These are phyloP conservation scores for Penicillium sp. DNA, from an alignment of 2,329 filamentous ascomycete species.

Conservation along the genomic window DNA sequence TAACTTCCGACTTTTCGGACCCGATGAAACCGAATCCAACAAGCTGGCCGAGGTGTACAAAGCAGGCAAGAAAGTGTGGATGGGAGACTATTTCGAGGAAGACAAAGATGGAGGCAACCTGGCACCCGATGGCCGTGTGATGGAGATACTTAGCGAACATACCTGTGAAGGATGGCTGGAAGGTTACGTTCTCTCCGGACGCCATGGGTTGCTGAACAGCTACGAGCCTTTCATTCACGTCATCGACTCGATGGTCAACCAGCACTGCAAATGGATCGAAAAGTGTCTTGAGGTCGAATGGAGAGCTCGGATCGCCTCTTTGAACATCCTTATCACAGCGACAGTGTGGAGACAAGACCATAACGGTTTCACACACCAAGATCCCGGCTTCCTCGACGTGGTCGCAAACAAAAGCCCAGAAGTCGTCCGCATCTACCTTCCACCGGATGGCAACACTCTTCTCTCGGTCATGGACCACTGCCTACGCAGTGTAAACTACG, in stretches of 20 bases:
- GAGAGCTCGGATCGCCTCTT: conserved; percentile 70
- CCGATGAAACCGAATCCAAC: conserved; percentile 80
- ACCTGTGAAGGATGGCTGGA: conserved; percentile 80
- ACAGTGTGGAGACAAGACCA: conserved; percentile 83
- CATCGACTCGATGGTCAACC: conserved; percentile 83
- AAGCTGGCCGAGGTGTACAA: conserved; percentile 73
- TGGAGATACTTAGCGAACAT: conserved; percentile 84
- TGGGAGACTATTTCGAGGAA: conserved; percentile 76
- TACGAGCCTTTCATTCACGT: conserved; percentile 84
- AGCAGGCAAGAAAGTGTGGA: conserved; percentile 76
- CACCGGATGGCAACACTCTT: conserved; percentile 76
- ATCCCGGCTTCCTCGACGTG: conserved; percentile 77
- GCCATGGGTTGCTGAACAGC: conserved; percentile 75
- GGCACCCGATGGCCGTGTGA: conserved; percentile 67
- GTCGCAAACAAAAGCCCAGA: conserved; percentile 79
- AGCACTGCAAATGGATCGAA: conserved; percentile 84
- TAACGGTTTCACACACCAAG: conserved; percentile 81
- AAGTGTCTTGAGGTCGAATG: conserved; percentile 79
- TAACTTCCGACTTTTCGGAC: conserved; percentile 75
- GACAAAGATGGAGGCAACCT: conserved; percentile 75
- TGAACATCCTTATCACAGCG: conserved; percentile 77
- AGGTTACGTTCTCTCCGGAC: conserved; percentile 73
- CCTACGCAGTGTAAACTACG: conserved; percentile 71
- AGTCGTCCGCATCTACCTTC: conserved; percentile 78
- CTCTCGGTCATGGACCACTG: conserved; percentile 77